These are phyloP conservation scores for Taiozyma sp. DNA, from an alignment of 1,139 yeast species.

Conservation along the genomic window DNA sequence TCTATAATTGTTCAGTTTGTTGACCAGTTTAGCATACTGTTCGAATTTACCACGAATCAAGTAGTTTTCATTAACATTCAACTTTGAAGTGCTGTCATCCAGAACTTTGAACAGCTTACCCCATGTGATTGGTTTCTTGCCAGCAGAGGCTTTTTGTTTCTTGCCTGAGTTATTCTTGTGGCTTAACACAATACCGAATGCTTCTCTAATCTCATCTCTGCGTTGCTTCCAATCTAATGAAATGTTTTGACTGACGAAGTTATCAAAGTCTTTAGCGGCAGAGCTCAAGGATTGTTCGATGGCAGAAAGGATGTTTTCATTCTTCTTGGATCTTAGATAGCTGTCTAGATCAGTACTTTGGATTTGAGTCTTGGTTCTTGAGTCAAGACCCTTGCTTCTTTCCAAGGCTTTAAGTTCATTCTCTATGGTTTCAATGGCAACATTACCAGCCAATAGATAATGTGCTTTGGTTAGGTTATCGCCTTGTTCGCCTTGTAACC, in stretches of 20 bases:
- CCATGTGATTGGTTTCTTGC: conserved; percentile 28
- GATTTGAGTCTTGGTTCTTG: conserved; percentile 21
- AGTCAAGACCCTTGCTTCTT: conserved; percentile 19
- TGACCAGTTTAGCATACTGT: conserved; percentile 64
- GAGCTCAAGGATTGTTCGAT: conserved; percentile 74
- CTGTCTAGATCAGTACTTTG: conserved; percentile 41
- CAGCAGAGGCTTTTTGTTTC: conserved; percentile 8
- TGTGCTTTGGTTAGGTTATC: conserved; percentile 78
- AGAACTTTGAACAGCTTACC: conserved; percentile 27
- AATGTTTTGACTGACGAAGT: conserved; percentile 64
- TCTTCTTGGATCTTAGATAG: conserved; percentile 63
- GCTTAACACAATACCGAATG: conserved; percentile 45
- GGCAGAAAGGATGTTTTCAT: conserved; percentile 75
- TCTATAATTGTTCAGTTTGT: conserved; percentile 65
- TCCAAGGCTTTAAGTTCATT: conserved; percentile 45
- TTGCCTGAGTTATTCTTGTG: conserved; percentile 15
- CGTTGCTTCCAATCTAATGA: conserved; percentile 80
- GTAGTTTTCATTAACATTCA: conserved; percentile 36
- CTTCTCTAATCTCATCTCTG: conserved; percentile 64
- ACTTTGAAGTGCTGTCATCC: conserved; percentile 28
- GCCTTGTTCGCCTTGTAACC: conserved; percentile 21
- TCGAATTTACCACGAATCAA: conserved; percentile 56
- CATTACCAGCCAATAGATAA: conserved; percentile 84
- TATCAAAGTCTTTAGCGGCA: conserved; percentile 82
- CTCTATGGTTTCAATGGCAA: conserved; percentile 83